Conservation (phyloP, 2,329 filamentous ascomycete genomes). For the Aaosphaeria arxii region DNA sequence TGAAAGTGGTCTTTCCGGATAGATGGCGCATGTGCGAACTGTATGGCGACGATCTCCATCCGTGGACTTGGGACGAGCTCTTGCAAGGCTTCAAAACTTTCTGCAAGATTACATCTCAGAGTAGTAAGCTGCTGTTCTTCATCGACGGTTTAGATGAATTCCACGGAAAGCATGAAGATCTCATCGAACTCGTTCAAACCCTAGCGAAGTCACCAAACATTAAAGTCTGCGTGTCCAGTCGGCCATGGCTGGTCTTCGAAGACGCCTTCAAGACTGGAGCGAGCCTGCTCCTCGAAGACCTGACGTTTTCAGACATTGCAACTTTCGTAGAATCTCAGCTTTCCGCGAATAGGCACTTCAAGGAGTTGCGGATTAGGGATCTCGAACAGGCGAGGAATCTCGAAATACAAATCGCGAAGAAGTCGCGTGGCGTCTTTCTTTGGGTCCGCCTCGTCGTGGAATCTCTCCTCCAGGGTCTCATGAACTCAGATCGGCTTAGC, state of each 20-base stretch:
- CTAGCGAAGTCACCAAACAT: neutral
- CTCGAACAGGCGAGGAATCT: neutral
- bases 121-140: neutral
- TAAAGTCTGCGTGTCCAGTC: neutral
- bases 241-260: neutral
- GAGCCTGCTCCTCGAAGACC: neutral
- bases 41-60: neutral
- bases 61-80: neutral
- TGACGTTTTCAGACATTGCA: neutral
- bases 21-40: neutral
- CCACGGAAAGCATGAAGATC: neutral
- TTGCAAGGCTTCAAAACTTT: neutral
- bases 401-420: neutral
- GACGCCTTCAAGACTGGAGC: neutral
- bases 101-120: neutral
- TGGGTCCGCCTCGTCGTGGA: conserved; percentile 1
- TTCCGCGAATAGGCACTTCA: neutral
- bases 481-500: conserved; percentile 8
- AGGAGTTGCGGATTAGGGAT: neutral
- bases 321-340: neutral
- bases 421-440: neutral
- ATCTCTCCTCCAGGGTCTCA: conserved; percentile 3
- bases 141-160: conserved; percentile 1
- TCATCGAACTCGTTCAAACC: neutral
- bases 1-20: neutral